phyloP scores from a whole-genome alignment of 352 stramenopile genomes.

The Blastocystis sp. region DNA sequence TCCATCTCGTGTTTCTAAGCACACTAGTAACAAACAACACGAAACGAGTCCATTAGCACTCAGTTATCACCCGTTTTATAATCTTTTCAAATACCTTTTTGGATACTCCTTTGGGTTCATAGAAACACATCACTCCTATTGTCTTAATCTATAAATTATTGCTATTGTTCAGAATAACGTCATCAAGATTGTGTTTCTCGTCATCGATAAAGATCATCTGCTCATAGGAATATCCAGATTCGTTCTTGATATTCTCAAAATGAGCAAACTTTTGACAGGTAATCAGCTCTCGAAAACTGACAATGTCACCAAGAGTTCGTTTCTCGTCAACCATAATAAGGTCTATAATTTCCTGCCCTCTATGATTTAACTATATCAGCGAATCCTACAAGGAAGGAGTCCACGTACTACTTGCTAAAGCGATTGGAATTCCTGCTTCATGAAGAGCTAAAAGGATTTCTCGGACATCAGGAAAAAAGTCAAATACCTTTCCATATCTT shows the following conservation, averaged over 20 bases:
- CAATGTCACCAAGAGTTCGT: constrained; percentile 39
- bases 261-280: constrained; percentile 55
- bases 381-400: constrained; percentile 7
- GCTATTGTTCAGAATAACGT: background rate
- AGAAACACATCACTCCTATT: constrained; percentile 42
- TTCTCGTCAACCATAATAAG: constrained; percentile 24
- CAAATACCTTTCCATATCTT: constrained; percentile 40
- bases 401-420: constrained; percentile 62
- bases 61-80: background rate
- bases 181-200: constrained; percentile 51
- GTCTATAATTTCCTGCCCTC: constrained; percentile 26
- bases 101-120: constrained; percentile 41
- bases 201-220: constrained; percentile 67
- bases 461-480: constrained; percentile 42
- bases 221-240: constrained; percentile 36
- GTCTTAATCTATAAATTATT: constrained; percentile 4
- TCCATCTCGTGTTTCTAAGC: background rate
- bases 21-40: background rate
- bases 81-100: constrained; percentile 63
- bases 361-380: background rate
- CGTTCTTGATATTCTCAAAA: constrained; percentile 27
- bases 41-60: background rate
- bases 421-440: constrained; percentile 60
- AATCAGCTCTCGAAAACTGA: constrained; percentile 31
- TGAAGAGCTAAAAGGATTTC: constrained; percentile 54